A percentile compares a stretch with the other conserved stretches of the same genome.
These are phyloP conservation scores for Fusarium sp. DNA, from an alignment of 2,329 filamentous ascomycete species.

Conservation along the genomic window DNA sequence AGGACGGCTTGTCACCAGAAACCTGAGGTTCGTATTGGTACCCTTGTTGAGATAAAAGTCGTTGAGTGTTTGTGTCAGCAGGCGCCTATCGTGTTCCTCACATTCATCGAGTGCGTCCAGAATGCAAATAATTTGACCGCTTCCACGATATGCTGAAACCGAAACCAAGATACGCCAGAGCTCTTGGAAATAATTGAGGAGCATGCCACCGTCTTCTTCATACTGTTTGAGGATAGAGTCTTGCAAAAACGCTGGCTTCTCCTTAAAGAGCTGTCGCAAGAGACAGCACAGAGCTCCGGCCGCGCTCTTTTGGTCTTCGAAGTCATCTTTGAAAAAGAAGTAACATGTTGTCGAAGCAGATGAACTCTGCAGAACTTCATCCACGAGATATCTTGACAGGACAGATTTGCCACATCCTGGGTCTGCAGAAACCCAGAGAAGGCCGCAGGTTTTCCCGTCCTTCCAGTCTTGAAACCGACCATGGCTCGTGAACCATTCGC, in stretches of 20 bases:
- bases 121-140: slow-evolving; percentile 43
- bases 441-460: neutral
- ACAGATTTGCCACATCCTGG: slow-evolving; percentile 61
- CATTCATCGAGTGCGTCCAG: slow-evolving; percentile 3
- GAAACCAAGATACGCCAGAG: neutral
- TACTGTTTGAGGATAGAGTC: neutral
- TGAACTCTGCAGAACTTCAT: slow-evolving; percentile 40
- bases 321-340: slow-evolving; percentile 61
- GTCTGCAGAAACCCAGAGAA: slow-evolving; percentile 53
- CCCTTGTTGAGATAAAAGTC: slow-evolving; percentile 2
- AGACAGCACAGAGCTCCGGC: slow-evolving; percentile 50
- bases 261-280: slow-evolving; percentile 52
- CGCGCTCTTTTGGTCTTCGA: slow-evolving; percentile 48
- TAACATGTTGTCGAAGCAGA: slow-evolving; percentile 49
- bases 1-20: slow-evolving; percentile 53
- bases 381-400: slow-evolving; percentile 52
- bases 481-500: slow-evolving; percentile 29
- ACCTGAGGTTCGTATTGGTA: slow-evolving; percentile 43
- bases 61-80: slow-evolving; percentile 28
- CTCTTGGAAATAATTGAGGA: neutral
- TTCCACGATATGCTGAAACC: neutral
- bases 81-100: slow-evolving; percentile 7
- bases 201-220: neutral
- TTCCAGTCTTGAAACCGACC: slow-evolving; percentile 12
- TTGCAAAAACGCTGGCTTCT: neutral